These are phyloP conservation scores for Boletus barrowsii DNA, from an alignment of 768 basidiomycete genomes.

Conservation along the genomic window DNA sequence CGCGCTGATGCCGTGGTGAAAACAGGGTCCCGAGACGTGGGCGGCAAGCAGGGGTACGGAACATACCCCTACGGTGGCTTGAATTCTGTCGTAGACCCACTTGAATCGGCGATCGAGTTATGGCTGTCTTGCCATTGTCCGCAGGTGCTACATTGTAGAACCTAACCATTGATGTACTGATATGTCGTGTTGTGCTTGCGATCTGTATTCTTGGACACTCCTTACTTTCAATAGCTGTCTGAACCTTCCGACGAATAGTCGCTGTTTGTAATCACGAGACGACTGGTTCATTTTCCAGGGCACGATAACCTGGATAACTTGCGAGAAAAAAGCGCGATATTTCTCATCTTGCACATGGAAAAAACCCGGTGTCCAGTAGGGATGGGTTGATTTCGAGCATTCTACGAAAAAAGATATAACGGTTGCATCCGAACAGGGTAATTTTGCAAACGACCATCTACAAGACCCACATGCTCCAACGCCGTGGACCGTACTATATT, in stretches of 20 bases:
- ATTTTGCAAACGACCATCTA: neutral
- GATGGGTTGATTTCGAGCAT: neutral
- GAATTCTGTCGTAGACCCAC: neutral
- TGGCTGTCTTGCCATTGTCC: neutral
- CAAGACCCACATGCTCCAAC: neutral
- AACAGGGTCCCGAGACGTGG: conserved; percentile 32
- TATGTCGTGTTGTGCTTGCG: too few relatives aligned
- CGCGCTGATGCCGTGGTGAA: neutral
- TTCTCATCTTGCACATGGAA: too few relatives aligned
- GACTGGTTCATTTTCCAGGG: too few relatives aligned
- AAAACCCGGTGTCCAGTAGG: too few relatives aligned
- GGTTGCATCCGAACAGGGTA: neutral
- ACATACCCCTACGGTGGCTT: conserved; percentile 23
- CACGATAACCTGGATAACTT: too few relatives aligned
- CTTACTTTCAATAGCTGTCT: too few relatives aligned
- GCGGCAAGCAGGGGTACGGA: conserved; percentile 30
- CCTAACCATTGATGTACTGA: too few relatives aligned
- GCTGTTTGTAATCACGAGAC: too few relatives aligned
- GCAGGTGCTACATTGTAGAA: neutral
- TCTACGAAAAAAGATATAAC: neutral
- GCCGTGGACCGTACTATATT: conserved; percentile 2
- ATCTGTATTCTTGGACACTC: too few relatives aligned
- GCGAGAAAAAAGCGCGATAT: too few relatives aligned
- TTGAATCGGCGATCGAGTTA: too few relatives aligned
- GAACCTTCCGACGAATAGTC: too few relatives aligned